Conservation (phyloP, 2,329 filamentous ascomycete species). For the Orbilia javanica region DNA sequence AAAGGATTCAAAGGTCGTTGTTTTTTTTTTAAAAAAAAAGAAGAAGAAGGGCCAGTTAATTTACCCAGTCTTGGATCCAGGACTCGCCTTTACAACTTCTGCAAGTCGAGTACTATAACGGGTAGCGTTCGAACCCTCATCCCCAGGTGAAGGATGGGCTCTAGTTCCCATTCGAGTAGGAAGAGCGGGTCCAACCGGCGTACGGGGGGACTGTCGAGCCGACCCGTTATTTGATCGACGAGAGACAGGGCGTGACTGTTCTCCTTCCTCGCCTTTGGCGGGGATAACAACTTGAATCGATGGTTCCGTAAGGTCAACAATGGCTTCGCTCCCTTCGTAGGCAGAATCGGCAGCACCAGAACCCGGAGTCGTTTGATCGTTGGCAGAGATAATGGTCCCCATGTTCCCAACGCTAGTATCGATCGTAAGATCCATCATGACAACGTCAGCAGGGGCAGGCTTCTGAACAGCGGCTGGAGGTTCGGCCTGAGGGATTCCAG, state of each 20-base stretch:
- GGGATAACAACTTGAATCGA: conserved; percentile 26
- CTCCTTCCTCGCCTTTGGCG: conserved; percentile 28
- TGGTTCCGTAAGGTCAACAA: conserved; percentile 18
- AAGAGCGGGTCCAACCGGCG: conserved; percentile 20
- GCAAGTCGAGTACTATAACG: conserved; percentile 47
- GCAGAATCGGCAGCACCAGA: conserved; percentile 8
- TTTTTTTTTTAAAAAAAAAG: conserved; percentile 4
- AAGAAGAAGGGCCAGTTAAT: neutral
- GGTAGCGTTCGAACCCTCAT: conserved; percentile 12
- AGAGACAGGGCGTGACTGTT: conserved; percentile 40
- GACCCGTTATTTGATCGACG: conserved; percentile 40
- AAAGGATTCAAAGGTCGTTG: neutral
- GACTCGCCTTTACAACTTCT: conserved; percentile 17
- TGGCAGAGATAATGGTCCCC: neutral
- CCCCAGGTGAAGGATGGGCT: conserved; percentile 46
- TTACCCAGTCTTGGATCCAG: conserved; percentile 1
- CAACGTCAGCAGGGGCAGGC: conserved; percentile 15
- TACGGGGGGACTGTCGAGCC: conserved; percentile 41
- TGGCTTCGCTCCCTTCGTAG: conserved; percentile 25
- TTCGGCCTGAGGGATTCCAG: neutral
- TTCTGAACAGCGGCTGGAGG: neutral
- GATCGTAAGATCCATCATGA: conserved; percentile 38
- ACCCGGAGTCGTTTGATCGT: neutral
- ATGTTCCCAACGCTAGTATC: conserved; percentile 14
- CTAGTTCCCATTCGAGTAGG: conserved; percentile 45